phyloP scores from a whole-genome alignment of 2,329 filamentous ascomycete genomes.

The Ophiocordyceps polyrhachis-furcata region DNA sequence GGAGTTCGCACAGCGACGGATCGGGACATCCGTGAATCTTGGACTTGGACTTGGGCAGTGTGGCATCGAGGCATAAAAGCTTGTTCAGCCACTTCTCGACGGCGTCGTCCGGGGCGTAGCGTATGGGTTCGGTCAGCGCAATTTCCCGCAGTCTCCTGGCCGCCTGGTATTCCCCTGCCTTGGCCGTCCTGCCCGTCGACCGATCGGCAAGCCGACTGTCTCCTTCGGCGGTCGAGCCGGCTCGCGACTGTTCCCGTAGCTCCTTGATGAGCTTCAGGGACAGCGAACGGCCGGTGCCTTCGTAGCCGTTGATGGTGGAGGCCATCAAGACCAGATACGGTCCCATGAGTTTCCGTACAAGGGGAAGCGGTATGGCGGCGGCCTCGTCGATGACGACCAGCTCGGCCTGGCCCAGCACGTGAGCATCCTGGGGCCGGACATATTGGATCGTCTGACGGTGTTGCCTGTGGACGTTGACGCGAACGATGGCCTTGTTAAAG shows the following conservation, averaged over 20 bases:
- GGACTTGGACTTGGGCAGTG: conserved; percentile 58
- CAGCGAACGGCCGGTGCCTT: conserved; percentile 85
- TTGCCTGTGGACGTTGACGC: conserved; percentile 86
- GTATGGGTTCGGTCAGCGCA: conserved; percentile 80
- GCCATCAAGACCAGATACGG: conserved; percentile 98
- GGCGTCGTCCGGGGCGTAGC: conserved; percentile 75
- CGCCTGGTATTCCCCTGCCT: conserved; percentile 42
- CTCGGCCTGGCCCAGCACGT: conserved; percentile 88
- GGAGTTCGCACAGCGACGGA: conserved; percentile 75
- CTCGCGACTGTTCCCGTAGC: conserved; percentile 76
- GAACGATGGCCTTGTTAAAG: conserved; percentile 96
- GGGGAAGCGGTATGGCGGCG: conserved; percentile 80
- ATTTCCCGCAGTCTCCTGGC: conserved; percentile 77
- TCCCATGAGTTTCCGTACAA: conserved; percentile 87
- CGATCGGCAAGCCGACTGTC: conserved; percentile 57
- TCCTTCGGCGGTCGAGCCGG: conserved; percentile 32
- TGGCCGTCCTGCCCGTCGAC: conserved; percentile 54
- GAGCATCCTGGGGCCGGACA: conserved; percentile 88
- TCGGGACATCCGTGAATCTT: conserved; percentile 68
- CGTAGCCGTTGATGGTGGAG: conserved; percentile 96
- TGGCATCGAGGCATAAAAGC: conserved; percentile 83
- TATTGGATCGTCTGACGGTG: conserved; percentile 98
- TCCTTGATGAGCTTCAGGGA: conserved; percentile 96
- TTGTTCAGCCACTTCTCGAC: conserved; percentile 96
- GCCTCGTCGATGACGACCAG: conserved; percentile 94